These are phyloP conservation scores for Trichoderma brevicompactum DNA, from an alignment of 2,329 filamentous ascomycete species.

Conservation along the genomic window DNA sequence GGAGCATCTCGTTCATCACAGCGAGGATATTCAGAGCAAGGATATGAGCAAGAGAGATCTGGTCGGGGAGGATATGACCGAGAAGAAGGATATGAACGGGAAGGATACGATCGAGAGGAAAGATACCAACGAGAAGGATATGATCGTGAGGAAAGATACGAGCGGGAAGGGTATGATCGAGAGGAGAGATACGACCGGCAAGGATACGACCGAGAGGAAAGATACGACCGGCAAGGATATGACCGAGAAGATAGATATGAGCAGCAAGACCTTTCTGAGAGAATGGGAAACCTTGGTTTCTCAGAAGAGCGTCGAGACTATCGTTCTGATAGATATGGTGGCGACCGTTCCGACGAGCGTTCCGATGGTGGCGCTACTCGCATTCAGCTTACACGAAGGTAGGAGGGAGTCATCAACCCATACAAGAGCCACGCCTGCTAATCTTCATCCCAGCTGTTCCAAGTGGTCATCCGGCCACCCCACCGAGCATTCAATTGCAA, in stretches of 20 bases:
- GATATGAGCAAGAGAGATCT: background rate
- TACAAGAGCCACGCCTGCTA: background rate
- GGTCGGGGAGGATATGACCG: constrained; percentile 14
- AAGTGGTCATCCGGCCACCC: constrained; percentile 58
- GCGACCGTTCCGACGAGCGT: background rate
- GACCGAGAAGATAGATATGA: background rate
- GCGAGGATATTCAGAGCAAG: constrained; percentile 10
- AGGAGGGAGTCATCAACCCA: constrained; percentile 13
- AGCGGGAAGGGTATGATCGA: background rate
- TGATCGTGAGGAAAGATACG: constrained; percentile 1
- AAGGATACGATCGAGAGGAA: background rate
- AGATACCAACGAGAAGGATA: constrained; percentile 4
- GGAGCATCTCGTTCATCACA: constrained; percentile 33
- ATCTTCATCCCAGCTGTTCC: constrained; percentile 44
- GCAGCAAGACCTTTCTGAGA: constrained; percentile 11
- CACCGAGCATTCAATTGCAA: constrained; percentile 77
- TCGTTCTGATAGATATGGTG: constrained; percentile 14
- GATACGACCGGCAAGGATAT: constrained; percentile 8
- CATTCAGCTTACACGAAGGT: constrained; percentile 60
- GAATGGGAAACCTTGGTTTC: constrained; percentile 22
- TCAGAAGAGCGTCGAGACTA: constrained; percentile 1
- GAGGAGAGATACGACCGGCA: background rate
- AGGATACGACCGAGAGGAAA: background rate
- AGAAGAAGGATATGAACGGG: constrained; percentile 1
- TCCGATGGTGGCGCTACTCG: constrained; percentile 38